phyloP scores from a whole-genome alignment of 1,284 basidiomycete species.

The Phylloboletellus chloephorus region DNA sequence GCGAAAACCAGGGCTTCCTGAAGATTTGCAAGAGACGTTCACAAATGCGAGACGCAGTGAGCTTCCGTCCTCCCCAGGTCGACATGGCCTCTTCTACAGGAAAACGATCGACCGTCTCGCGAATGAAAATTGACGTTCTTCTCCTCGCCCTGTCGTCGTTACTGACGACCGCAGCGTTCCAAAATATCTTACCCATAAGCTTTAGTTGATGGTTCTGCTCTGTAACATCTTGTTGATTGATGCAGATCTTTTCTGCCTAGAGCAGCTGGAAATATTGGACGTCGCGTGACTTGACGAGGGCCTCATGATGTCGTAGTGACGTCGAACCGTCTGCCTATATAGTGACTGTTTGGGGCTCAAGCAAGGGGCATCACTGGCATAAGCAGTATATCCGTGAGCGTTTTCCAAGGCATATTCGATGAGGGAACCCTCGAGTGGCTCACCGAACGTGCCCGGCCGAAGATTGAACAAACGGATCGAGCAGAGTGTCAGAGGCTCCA shows the following conservation, averaged over 20 bases:
- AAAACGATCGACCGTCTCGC: not conserved
- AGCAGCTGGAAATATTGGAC: not conserved
- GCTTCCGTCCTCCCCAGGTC: not conserved
- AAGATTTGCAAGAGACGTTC: conserved; percentile 1
- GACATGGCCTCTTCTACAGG: not conserved
- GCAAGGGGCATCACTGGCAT: not conserved
- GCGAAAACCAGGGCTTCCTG: not conserved
- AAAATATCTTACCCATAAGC: not conserved
- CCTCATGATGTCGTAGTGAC: not conserved
- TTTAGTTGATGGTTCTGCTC: conserved; percentile 1
- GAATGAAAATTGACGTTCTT: not conserved
- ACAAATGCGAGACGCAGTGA: not conserved
- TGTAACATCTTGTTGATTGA: conserved; percentile 1
- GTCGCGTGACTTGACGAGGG: not conserved
- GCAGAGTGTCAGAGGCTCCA: not conserved
- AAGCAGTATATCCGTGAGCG: not conserved
- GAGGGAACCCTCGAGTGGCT: not conserved
- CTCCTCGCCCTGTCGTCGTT: conserved; percentile 1
- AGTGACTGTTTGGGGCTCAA: not conserved
- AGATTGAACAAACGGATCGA: not conserved
- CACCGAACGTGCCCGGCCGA: not conserved
- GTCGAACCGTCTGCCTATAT: not conserved
- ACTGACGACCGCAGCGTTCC: not conserved
- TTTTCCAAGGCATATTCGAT: not conserved
- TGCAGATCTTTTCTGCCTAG: not conserved